Evolutionary conservation across 805 yeast species (phyloP).

Genomic region (Ogataea corticis): DNA sequence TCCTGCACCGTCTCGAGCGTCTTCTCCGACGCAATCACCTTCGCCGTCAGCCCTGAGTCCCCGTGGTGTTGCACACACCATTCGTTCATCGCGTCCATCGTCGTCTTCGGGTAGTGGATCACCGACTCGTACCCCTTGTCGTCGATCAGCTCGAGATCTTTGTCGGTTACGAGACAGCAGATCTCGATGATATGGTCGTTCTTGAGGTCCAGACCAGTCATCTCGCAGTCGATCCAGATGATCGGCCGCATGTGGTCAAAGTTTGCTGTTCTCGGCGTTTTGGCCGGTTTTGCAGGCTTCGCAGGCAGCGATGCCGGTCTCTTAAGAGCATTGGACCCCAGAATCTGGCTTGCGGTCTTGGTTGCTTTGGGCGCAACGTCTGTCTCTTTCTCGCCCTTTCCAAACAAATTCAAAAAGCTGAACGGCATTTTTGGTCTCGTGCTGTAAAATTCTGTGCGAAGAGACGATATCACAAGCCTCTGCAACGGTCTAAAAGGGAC

Average conservation of each 20-base stretch:
- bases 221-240: constrained; percentile 97
- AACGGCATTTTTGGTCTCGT: constrained; percentile 2
- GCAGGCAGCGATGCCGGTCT: constrained; percentile 3
- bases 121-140: constrained; percentile 77
- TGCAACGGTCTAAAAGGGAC: not conserved
- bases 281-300: constrained; percentile 4
- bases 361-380: too few species aligned
- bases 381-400: not conserved
- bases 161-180: constrained; percentile 88
- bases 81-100: constrained; percentile 72
- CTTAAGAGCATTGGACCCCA: not conserved
- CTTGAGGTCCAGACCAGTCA: constrained; percentile 89
- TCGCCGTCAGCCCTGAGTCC: constrained; percentile 70
- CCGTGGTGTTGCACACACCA: constrained; percentile 91
- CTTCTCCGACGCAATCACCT: constrained; percentile 56
- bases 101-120: constrained; percentile 61
- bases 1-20: constrained; percentile 61
- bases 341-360: not conserved
- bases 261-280: constrained; percentile 11
- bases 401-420: constrained; percentile 7
- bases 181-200: constrained; percentile 89
- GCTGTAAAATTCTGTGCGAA: not conserved
- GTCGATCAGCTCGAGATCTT: constrained; percentile 69
- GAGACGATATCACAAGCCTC: not conserved
- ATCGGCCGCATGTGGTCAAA: constrained; percentile 38